Conservation (phyloP, 495 filamentous ascomycete genomes). For the Neurospora pannonica region DNA sequence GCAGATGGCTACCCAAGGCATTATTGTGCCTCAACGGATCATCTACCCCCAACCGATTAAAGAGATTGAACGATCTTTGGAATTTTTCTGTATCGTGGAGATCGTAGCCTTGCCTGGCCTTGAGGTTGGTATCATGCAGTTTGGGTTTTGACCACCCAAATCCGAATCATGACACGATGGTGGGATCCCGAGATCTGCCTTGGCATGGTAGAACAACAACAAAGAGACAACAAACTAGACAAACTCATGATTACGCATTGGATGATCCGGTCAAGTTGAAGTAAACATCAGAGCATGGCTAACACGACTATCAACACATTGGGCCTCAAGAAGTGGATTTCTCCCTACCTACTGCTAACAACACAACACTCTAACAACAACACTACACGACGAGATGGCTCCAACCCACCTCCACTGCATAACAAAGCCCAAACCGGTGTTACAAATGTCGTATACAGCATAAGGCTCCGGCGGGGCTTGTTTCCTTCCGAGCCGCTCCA, state of each 20-base stretch:
- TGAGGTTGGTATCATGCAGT: not conserved
- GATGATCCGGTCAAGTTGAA: not conserved
- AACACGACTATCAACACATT: not conserved
- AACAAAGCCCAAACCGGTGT: not conserved
- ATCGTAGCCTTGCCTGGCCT: not conserved
- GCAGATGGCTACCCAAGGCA: not conserved
- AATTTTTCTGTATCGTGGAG: not conserved
- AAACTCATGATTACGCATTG: not conserved
- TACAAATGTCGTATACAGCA: not conserved
- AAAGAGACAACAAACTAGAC: not conserved
- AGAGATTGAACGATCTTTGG: not conserved
- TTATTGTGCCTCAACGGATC: not conserved
- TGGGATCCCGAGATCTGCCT: no score
- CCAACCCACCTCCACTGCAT: no score
- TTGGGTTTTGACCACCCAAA: not conserved
- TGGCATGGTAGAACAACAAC: not conserved
- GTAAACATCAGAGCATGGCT: no score
- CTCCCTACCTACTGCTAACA: no score
- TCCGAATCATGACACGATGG: no score
- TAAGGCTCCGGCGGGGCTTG: not conserved
- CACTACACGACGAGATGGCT: no score
- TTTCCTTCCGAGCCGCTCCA: not conserved
- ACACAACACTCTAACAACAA: no score
- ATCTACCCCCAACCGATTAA: not conserved
- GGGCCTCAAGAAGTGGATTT: not conserved